Conservation (phyloP, 2,329 filamentous ascomycete genomes). For the Diaporthe ilicicola region DNA sequence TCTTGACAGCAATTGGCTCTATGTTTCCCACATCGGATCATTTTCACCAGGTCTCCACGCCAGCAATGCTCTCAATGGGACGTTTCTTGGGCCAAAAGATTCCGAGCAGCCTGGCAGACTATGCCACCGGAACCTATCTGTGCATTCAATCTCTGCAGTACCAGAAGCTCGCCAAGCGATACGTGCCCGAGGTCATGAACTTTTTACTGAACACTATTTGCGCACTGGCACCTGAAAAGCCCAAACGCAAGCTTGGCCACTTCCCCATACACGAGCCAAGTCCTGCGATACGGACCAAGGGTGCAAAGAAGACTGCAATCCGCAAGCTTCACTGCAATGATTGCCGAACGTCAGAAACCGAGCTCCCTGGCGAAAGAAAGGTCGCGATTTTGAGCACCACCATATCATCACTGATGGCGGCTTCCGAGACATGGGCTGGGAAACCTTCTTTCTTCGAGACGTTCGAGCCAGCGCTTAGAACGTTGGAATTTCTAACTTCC, state of each 20-base stretch:
- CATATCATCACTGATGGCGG: slow-evolving; percentile 70
- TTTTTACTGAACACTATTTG: slow-evolving; percentile 80
- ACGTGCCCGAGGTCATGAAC: slow-evolving; percentile 87
- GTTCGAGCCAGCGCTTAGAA: slow-evolving; percentile 69
- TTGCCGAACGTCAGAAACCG: slow-evolving; percentile 48
- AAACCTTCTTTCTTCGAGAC: slow-evolving; percentile 82
- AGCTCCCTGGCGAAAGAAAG: slow-evolving; percentile 54
- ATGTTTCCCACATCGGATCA: slow-evolving; percentile 97
- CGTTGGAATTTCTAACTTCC: slow-evolving; percentile 69
- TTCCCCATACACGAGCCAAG: slow-evolving; percentile 70
- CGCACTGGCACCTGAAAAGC: slow-evolving; percentile 67
- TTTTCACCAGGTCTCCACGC: slow-evolving; percentile 94
- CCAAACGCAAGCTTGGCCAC: slow-evolving; percentile 55
- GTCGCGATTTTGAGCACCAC: slow-evolving; percentile 70
- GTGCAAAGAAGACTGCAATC: slow-evolving; percentile 49
- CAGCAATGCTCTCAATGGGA: slow-evolving; percentile 84
- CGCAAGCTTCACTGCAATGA: slow-evolving; percentile 69
- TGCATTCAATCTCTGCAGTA: slow-evolving; percentile 83
- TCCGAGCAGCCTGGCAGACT: slow-evolving; percentile 70
- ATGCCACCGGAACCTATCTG: slow-evolving; percentile 80
- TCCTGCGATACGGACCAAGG: slow-evolving; percentile 58
- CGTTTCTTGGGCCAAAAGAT: slow-evolving; percentile 84
- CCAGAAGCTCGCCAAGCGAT: slow-evolving; percentile 83
- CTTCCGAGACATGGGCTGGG: slow-evolving; percentile 76
- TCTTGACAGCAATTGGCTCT: slow-evolving; percentile 83